A percentile compares a stretch with the other conserved stretches of the same genome.
Evolutionary conservation across 225 moss, liverwort and hornwort species (phyloP).

Genomic region (Ulota crispa): DNA sequence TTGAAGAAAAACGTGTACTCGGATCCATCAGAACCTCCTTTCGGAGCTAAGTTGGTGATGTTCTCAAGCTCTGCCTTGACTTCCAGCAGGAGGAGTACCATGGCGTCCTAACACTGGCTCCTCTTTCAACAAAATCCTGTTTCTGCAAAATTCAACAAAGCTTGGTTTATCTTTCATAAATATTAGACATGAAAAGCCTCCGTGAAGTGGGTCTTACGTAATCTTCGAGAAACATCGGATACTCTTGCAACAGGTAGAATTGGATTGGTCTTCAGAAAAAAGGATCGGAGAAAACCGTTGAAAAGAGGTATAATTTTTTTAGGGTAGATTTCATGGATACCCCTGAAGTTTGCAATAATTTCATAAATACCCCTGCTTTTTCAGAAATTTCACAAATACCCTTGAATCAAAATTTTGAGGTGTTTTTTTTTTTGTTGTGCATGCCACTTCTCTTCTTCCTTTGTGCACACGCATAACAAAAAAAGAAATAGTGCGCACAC

Average conservation of each 20-base stretch:
- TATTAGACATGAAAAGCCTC: not conserved
- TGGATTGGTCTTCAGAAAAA: not conserved
- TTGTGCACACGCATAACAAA: too few relatives aligned
- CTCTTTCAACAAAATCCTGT: slow-evolving; percentile 12
- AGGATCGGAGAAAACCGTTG: not conserved
- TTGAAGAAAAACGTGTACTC: slow-evolving; percentile 95
- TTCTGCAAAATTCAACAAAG: not conserved
- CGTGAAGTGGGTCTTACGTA: not conserved
- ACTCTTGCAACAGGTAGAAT: not conserved
- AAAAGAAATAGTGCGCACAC: too few relatives aligned
- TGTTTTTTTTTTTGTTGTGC: too few relatives aligned
- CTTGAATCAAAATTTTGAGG: too few relatives aligned
- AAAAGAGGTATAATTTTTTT: not conserved
- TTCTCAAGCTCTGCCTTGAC: slow-evolving; percentile 93
- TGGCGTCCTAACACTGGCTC: slow-evolving; percentile 35
- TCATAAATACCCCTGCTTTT: too few relatives aligned
- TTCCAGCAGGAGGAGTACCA: slow-evolving; percentile 89
- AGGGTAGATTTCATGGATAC: too few relatives aligned
- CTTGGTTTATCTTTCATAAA: not conserved
- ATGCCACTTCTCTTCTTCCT: too few relatives aligned
- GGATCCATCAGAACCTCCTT: slow-evolving; percentile 82
- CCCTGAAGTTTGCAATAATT: too few relatives aligned
- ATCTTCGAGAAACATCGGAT: not conserved
- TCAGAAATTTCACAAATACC: too few relatives aligned
- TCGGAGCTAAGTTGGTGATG: slow-evolving; percentile 76